Conservation (phyloP, 352 stramenopile genomes). For the Plasmopara viticola region DNA sequence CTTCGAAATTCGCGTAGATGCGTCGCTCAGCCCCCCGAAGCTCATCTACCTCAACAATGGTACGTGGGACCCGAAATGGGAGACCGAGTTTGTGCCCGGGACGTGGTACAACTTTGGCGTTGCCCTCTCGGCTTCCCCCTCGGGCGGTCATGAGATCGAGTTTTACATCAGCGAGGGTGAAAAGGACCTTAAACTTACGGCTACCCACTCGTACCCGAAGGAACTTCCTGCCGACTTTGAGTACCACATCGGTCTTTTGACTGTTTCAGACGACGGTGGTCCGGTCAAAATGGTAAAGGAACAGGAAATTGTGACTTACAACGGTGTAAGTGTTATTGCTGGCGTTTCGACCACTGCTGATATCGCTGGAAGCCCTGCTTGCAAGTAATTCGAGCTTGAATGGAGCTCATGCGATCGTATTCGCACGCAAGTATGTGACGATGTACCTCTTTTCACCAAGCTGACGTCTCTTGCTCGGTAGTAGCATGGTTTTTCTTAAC, state of each 20-base stretch:
- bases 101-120: conserved; percentile 9
- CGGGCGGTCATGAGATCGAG: conserved; percentile 16
- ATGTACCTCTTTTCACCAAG: no score
- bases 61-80: no score
- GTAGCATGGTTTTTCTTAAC: no score
- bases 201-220: conserved; percentile 3
- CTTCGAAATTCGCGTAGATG: conserved; percentile 1
- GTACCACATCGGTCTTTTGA: conserved; percentile 46
- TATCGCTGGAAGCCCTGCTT: no score
- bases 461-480: no score
- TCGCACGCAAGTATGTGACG: no score
- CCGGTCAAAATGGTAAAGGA: conserved; percentile 29
- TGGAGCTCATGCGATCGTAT: no score
- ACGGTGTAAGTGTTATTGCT: conserved; percentile 18
- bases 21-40: no score
- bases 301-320: conserved; percentile 50
- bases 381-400: no score
- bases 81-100: no score
- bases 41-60: no score
- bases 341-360: background rate
- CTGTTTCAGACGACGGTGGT: conserved; percentile 34
- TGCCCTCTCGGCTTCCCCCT: conserved; percentile 20
- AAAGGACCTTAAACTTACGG: conserved; percentile 17
- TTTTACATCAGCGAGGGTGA: conserved; percentile 39
- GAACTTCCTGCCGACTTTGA: conserved; percentile 5